These are phyloP conservation scores for Pterulicium gracile DNA, from an alignment of 1,284 basidiomycete species.

Conservation along the genomic window DNA sequence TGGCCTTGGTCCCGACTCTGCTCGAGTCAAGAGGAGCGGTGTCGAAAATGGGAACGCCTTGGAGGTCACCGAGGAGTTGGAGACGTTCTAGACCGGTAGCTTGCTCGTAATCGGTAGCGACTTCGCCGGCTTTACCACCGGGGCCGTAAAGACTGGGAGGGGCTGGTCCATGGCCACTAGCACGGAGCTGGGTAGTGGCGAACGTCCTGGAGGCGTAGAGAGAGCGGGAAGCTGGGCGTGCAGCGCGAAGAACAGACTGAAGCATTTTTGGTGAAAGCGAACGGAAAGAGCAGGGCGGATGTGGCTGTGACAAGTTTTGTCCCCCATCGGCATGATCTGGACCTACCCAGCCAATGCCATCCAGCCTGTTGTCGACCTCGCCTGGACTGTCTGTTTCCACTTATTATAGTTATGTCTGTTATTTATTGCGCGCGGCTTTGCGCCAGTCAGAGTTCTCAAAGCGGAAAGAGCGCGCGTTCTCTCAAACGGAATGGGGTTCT, in stretches of 20 bases:
- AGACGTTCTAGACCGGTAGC: conserved; percentile 95
- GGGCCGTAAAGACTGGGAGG: conserved; percentile 65
- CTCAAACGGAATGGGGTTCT: no score
- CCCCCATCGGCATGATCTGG: neutral
- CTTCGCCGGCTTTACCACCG: conserved; percentile 66
- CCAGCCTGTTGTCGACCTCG: no score
- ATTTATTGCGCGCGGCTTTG: no score
- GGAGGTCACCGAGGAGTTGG: conserved; percentile 81
- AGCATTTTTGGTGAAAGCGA: neutral
- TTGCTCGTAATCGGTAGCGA: conserved; percentile 82
- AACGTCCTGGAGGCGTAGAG: conserved; percentile 36
- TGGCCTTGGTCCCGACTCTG: conserved; percentile 78
- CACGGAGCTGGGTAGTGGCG: conserved; percentile 39
- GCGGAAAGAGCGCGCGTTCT: no score
- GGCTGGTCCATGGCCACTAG: conserved; percentile 41
- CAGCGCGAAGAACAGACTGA: conserved; percentile 7
- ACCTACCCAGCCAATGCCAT: no score
- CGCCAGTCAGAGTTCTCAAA: no score
- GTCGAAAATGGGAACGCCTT: conserved; percentile 90
- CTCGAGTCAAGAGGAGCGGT: conserved; percentile 78
- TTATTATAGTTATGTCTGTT: no score
- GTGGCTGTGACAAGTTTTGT: neutral
- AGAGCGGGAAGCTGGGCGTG: conserved; percentile 9
- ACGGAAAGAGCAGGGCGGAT: neutral
- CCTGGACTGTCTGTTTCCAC: no score